Base-by-base conservation (phyloP, 352 stramenopile species). In the Phytophthora palmivora region DNA sequence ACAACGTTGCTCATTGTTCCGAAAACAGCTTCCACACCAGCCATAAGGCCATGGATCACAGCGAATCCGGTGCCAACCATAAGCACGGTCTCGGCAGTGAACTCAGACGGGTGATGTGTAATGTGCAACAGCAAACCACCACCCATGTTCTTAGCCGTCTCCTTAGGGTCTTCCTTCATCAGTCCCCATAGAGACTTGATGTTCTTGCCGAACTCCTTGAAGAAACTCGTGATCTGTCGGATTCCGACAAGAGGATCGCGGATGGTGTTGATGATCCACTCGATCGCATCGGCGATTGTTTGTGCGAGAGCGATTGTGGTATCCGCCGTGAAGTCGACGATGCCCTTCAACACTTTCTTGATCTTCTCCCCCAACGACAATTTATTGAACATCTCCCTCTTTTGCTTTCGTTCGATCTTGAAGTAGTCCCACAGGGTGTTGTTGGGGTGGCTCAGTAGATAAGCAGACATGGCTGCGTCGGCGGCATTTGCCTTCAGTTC, bases 371-470 rank as follows among this genome's bases (percentile, higher is more conserved):
- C n/a, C n/a, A n/a, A n/a, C n/a, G n/a, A n/a, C n/a, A n/a, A n/a
- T n/a, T n/a, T n/a, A n/a, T n/a, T 24, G n/a, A 3, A 52, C 24
- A 4, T 26, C 26, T 5, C 57, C 5, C 15, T 52, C 36, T 63
- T 64, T 28, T 69, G 61, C 18, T 42, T 52, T 6, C 55, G 30
- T 39, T 70, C 61, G 30, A 70, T 64, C 32, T 70, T 70, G 39
- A 70, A 70, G 47, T 64, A 70, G 53, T 70, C 61, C 61, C 61
- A 70, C 22, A 70, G 34, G 0, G 61, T 70, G 48, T 70, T 70
- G 47, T 70, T 70, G 3, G 61, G 61, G 38, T 70, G 61, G 46
- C 54, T 70, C 15, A 70, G 30, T n/a, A 64, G 19, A 32, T 69
- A 69, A 6, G 61, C 44, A 2, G 54, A 64, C 61, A 70, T 70